Percentiles rank a stretch among this genome's conserved stretches.
Evolutionary conservation across 768 basidiomycete genomes (phyloP).

Genomic region (Leccinum imitatum): DNA sequence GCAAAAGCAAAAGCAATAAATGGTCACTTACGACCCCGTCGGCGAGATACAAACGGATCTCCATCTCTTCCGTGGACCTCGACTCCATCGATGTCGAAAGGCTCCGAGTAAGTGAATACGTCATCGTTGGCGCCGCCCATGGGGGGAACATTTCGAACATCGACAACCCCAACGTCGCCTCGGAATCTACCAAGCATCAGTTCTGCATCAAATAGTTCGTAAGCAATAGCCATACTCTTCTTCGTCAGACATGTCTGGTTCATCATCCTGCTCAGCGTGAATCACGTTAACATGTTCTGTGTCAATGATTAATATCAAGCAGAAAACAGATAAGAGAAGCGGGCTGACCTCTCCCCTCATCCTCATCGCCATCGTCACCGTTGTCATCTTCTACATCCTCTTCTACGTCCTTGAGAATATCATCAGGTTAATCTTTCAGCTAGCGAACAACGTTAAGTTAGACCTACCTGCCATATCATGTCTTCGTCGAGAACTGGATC

Average conservation of each 20-base stretch:
- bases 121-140: constrained; percentile 40
- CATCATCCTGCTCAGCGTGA: constrained; percentile 60
- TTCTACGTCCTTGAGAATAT: constrained; percentile 48
- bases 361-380: constrained; percentile 51
- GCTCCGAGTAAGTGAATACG: constrained; percentile 55
- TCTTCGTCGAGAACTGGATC: constrained; percentile 49
- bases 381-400: constrained; percentile 60
- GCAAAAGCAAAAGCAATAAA: neutral
- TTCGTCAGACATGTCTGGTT: constrained; percentile 65
- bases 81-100: constrained; percentile 46
- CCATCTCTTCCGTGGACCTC: constrained; percentile 44
- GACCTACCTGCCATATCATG: constrained; percentile 58
- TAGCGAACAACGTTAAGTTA: constrained; percentile 1
- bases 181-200: constrained; percentile 37
- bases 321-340: neutral
- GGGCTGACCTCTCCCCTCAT: constrained; percentile 24
- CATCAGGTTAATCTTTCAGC: constrained; percentile 11
- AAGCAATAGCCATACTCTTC: constrained; percentile 49
- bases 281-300: constrained; percentile 56
- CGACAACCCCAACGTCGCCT: constrained; percentile 40
- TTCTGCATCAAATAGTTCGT: neutral
- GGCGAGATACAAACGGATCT: constrained; percentile 48
- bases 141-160: constrained; percentile 33
- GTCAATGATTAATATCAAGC: constrained; percentile 9
- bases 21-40: constrained; percentile 41